A percentile compares a stretch with the other conserved stretches of the same genome.
Evolutionary conservation across 129 eudicot genomes (phyloP).

Genomic region (Arctium minus): DNA sequence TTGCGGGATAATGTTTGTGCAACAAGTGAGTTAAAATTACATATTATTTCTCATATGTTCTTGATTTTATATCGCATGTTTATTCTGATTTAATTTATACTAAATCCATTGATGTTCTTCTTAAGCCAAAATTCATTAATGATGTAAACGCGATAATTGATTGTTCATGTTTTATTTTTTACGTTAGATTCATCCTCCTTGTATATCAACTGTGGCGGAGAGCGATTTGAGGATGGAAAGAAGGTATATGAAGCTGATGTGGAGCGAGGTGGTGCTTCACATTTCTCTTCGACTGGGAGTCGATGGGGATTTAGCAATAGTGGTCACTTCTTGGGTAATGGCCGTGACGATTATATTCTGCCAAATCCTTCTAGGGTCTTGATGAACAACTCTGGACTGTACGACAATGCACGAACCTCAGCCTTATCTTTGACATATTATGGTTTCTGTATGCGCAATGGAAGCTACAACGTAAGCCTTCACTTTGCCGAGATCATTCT

Average conservation of each 20-base stretch:
- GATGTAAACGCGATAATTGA: too few species aligned
- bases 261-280: constrained; percentile 41
- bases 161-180: background rate
- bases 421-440: constrained; percentile 77
- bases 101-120: background rate
- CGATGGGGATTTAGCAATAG: constrained; percentile 86
- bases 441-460: constrained; percentile 58
- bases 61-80: constrained; percentile 3
- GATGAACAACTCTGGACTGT: constrained; percentile 27
- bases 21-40: constrained; percentile 16
- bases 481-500: constrained; percentile 77
- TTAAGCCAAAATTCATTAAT: background rate
- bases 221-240: constrained; percentile 10
- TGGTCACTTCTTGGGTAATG: constrained; percentile 57
- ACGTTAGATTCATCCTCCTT: constrained; percentile 43
- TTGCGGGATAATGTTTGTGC: constrained; percentile 23
- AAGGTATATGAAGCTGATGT: constrained; percentile 42
- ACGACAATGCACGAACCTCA: constrained; percentile 55
- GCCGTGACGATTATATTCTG: constrained; percentile 13
- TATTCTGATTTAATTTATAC: background rate
- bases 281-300: constrained; percentile 25
- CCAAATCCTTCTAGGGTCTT: constrained; percentile 8
- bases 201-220: constrained; percentile 80
- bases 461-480: constrained; percentile 66
- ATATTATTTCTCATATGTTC: constrained; percentile 1